Percentiles rank a stretch among this genome's conserved stretches.
Conservation (phyloP, 2,329 filamentous ascomycete species). For the Thermomyces lanuginosus region DNA sequence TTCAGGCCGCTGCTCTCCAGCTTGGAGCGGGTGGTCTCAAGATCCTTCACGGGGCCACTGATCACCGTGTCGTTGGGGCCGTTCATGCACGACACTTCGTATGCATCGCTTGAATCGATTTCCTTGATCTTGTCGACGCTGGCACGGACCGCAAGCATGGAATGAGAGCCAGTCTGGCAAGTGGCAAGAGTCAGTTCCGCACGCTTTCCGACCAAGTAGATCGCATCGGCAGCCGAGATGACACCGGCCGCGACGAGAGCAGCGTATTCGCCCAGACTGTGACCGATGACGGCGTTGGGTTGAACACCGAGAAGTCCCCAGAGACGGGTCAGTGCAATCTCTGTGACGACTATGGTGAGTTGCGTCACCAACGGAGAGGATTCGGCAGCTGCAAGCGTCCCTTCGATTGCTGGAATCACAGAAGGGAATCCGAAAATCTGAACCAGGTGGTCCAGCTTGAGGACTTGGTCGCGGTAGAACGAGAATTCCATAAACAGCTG, state of each 20-base stretch:
- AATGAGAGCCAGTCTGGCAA: slow-evolving; percentile 24
- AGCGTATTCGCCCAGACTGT: slow-evolving; percentile 28
- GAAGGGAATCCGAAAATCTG: slow-evolving; percentile 16
- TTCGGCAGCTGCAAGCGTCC: slow-evolving; percentile 9
- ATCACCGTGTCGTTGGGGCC: slow-evolving; percentile 59
- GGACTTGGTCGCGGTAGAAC: slow-evolving; percentile 16
- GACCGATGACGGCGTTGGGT: slow-evolving; percentile 24
- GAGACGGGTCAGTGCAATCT: slow-evolving; percentile 26
- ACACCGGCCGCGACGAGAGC: slow-evolving; percentile 23
- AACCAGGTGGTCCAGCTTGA: slow-evolving; percentile 14
- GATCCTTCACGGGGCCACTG: slow-evolving; percentile 44
- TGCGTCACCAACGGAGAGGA: slow-evolving; percentile 18
- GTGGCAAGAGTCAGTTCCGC: slow-evolving; percentile 24
- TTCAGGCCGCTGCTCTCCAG: background rate
- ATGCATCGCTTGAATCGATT: slow-evolving; percentile 6
- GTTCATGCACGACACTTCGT: slow-evolving; percentile 56
- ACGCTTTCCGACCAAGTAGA: slow-evolving; percentile 24
- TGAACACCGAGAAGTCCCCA: slow-evolving; percentile 18
- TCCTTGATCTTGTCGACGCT: slow-evolving; percentile 24
- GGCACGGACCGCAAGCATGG: slow-evolving; percentile 28
- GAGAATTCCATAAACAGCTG: slow-evolving; percentile 12
- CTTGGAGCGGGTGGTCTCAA: slow-evolving; percentile 35
- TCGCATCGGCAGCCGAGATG: slow-evolving; percentile 19
- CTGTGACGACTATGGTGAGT: slow-evolving; percentile 22
- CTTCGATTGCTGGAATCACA: slow-evolving; percentile 12